These are phyloP conservation scores for Tausonia pullulans DNA, from an alignment of 1,284 basidiomycete species.

Conservation along the genomic window DNA sequence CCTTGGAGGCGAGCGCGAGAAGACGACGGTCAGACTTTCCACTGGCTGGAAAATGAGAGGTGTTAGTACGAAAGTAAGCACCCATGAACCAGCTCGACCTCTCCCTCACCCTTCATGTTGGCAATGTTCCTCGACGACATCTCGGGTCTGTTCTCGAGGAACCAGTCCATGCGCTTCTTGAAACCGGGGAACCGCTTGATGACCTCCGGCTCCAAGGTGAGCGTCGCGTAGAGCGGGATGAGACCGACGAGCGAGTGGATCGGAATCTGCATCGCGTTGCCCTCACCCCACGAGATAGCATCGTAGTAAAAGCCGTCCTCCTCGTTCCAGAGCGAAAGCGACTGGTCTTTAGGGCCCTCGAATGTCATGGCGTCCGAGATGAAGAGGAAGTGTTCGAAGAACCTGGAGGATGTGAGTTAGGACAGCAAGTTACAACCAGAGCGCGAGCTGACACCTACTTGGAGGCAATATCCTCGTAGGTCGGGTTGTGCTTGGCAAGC, in stretches of 20 bases:
- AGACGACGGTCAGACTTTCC: conserved; percentile 79
- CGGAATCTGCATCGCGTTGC: conserved; percentile 74
- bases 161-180: conserved; percentile 98
- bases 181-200: conserved; percentile 91
- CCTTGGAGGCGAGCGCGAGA: conserved; percentile 82
- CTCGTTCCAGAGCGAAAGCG: conserved; percentile 81
- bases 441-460: conserved; percentile 45
- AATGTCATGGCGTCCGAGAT: conserved; percentile 98
- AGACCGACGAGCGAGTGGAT: conserved; percentile 87
- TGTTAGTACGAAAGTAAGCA: no score
- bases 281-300: conserved; percentile 79
- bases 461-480: conserved; percentile 98
- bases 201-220: conserved; percentile 80
- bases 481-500: conserved; percentile 90
- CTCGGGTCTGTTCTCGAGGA: conserved; percentile 81
- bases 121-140: conserved; percentile 86
- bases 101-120: conserved; percentile 67
- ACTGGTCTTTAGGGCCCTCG: conserved; percentile 54
- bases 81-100: no score
- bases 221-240: conserved; percentile 87
- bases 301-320: conserved; percentile 97
- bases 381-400: conserved; percentile 79
- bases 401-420: conserved; percentile 19
- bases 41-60: conserved; percentile 39
- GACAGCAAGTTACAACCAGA: background rate